Conservation (phyloP, 2,329 filamentous ascomycete genomes). For the Pestalotiopsis sp. region DNA sequence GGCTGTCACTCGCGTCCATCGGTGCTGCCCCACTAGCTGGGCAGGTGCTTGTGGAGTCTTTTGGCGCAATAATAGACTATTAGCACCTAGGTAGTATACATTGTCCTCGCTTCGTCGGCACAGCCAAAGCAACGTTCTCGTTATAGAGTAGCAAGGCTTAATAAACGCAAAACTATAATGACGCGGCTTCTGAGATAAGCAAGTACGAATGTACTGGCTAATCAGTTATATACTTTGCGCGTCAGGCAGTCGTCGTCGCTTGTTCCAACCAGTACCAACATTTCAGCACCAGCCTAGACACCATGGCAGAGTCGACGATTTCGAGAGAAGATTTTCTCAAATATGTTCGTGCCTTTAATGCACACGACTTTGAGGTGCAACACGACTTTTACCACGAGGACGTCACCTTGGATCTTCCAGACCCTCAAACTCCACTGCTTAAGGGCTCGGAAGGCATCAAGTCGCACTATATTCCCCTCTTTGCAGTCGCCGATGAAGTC, state of each 20-base stretch:
- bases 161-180: neutral
- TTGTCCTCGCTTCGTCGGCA: neutral
- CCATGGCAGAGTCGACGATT: neutral
- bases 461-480: constrained; percentile 1
- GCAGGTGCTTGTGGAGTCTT: neutral
- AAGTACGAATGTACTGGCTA: neutral
- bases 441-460: constrained; percentile 1
- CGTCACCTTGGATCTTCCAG: constrained; percentile 2
- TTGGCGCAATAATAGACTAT: neutral
- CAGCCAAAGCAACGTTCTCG: neutral
- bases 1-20: neutral
- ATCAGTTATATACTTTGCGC: neutral
- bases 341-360: constrained; percentile 6
- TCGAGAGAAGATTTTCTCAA: constrained; percentile 4
- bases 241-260: neutral
- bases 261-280: neutral
- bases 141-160: neutral
- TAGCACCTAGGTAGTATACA: neutral
- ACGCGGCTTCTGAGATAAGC: constrained; percentile 1
- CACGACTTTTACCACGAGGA: constrained; percentile 1
- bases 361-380: constrained; percentile 5
- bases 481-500: constrained; percentile 2
- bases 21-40: constrained; percentile 4
- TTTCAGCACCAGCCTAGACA: neutral
- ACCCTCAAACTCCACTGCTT: constrained; percentile 1